Base-by-base conservation (phyloP, 2,329 filamentous ascomycete genomes). In the Monosporascus sp. region DNA sequence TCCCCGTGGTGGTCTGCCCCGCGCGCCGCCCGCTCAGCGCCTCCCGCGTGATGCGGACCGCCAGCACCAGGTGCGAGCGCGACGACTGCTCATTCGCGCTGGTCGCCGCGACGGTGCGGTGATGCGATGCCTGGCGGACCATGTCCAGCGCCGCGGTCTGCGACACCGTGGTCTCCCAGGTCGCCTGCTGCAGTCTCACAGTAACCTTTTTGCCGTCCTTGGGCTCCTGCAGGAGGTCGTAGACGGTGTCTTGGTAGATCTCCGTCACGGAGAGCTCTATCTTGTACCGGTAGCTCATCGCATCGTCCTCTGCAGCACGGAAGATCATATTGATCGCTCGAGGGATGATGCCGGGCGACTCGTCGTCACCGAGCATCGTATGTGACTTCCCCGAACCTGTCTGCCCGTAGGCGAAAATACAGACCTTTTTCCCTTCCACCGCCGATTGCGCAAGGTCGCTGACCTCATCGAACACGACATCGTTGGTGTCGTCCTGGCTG, bases 321-420 rank as follows among this genome's bases (percentile, higher is more conserved):
- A 96, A 96, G 54, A 97, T 94, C 73, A 95, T 91, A 60, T 87
- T 84, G 3, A 93, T 91, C 7, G 91, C 90, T 15, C 85, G 84
- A 3, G 93, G 92, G 54, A 97, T 97, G 86, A 97, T 95, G 60
- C 93, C 93, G 62, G 87, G 17, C 7, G 22, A 27, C 11, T 36
- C 41, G 6, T 8, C n/a, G 2, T 36, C 4, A 17, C 36, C 47
- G 11, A 39, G 94, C 90, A 97, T 96, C 2, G 94, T 97, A 66
- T 86, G 88, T 0, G 93, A 97, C 77, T 99, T 99, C 52, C 93
- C 93, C 17, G 90, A 92, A 2, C 93, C 94, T 0, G 93, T 97
- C 70, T 97, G 94, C 20, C 94, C 94, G 65, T 97, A 99, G 64
- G 90, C 96, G 73, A 99, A 96, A 54, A 97, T 96, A 69, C 91